Base-by-base conservation (phyloP, 148 eudicot genomes). In the Limonium bicolor region DNA sequence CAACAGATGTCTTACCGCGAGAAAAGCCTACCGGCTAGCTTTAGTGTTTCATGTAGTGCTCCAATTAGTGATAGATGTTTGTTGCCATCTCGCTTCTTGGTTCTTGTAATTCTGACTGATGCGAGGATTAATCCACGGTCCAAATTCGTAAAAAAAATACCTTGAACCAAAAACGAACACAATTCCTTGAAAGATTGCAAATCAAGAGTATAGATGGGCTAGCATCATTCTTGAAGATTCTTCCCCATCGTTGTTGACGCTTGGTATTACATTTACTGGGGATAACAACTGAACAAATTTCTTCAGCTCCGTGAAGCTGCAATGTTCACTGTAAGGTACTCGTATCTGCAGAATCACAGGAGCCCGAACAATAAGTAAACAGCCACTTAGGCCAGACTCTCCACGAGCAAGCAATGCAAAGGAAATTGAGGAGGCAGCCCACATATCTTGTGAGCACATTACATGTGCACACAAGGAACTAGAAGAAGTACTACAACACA, bases 281-380 rank as follows among this genome's bases (percentile, higher is more conserved):
- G 84, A 74, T 17, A 84, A 36, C 27, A 84, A 69, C 68, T 77
- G 72, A 37, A 80, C 87, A 49, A 74, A 83, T 56, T 88, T 84
- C 70, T 71, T 72, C 36, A 88, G 70, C 57, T 88, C 97, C 33
- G 71, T 65, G 67, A 74, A 88, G 68, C 97, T 84, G 60, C 75
- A 54, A 42, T 88, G 97, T 63, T 88, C 97, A 34, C 97, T 88
- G 70, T 88, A 88, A 6, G 97, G 97, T 27, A 88, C 95, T 88
- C 97, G 51, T 88, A 88, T 68, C 97, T 88, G 78, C 27, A 74
- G 36, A 44, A n/a, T 32, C 7, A 31, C 4, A 7, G 21, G 8
- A 30, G 36, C 27, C 33, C 22, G 19, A 42, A 3, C 21, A 42
- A 20, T 17, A 38, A 13, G 18, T 38, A 24, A 8, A 19, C 4